A percentile compares a stretch with the other conserved stretches of the same genome.
Evolutionary conservation across 169 alveolate genomes (phyloP).

Genomic region (Perkinsus olseni): DNA sequence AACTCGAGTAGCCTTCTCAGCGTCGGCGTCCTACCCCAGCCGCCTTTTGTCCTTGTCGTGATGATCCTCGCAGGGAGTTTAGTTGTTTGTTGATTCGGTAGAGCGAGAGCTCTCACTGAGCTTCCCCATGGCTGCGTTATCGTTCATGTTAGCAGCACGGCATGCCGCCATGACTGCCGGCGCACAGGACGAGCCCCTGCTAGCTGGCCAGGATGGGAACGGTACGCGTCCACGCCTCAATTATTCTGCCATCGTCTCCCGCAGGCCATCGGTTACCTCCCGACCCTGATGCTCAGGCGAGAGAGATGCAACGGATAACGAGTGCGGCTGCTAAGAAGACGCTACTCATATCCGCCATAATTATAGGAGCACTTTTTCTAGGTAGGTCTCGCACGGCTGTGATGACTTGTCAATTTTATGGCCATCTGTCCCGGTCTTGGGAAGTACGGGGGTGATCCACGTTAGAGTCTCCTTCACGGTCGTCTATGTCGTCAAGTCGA

Average conservation of each 20-base stretch:
- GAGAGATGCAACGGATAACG: neutral
- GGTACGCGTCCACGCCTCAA: neutral
- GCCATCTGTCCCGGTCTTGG: no score
- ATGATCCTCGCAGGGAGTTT: no score
- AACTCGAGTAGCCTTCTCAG: no score
- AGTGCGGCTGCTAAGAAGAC: neutral
- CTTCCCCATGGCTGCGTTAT: neutral
- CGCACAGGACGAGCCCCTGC: neutral
- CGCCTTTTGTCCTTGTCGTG: no score
- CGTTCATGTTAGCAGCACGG: neutral
- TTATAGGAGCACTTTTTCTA: neutral
- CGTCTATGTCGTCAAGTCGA: no score
- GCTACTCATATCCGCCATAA: neutral
- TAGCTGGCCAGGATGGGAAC: neutral
- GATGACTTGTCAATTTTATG: neutral
- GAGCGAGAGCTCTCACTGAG: neutral
- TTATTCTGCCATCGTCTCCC: neutral
- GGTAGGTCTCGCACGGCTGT: neutral
- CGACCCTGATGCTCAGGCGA: neutral
- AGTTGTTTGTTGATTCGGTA: neutral
- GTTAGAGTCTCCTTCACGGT: no score
- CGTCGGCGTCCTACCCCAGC: no score
- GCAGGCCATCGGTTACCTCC: neutral
- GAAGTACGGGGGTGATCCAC: no score
- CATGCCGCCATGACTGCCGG: neutral